Percentiles rank a stretch among this genome's conserved stretches.
phyloP scores from a whole-genome alignment of 2,329 filamentous ascomycete genomes.

The Cercospora canescens region DNA sequence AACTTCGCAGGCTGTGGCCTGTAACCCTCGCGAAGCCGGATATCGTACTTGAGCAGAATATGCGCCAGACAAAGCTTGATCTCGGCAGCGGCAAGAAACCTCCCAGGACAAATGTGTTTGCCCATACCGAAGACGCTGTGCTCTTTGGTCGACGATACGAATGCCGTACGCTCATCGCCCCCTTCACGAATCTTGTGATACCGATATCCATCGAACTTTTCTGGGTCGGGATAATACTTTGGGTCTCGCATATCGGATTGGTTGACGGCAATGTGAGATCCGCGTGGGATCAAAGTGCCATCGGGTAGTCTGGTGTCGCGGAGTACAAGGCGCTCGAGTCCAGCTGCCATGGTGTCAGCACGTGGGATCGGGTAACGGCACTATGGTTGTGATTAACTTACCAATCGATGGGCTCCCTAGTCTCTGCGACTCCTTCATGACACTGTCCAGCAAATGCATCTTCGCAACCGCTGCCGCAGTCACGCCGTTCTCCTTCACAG shows the following conservation, averaged over 20 bases:
- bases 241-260: conserved; percentile 14
- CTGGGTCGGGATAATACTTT: conserved; percentile 19
- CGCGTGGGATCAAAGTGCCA: conserved; percentile 27
- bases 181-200: conserved; percentile 22
- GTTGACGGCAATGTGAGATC: conserved; percentile 15
- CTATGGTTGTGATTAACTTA: conserved; percentile 6
- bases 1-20: not conserved
- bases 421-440: conserved; percentile 26
- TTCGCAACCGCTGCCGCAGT: conserved; percentile 29
- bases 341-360: conserved; percentile 4
- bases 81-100: conserved; percentile 38
- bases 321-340: conserved; percentile 27
- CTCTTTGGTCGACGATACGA: conserved; percentile 21
- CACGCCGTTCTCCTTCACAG: conserved; percentile 25
- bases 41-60: conserved; percentile 37
- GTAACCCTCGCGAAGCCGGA: not conserved
- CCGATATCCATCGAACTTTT: conserved; percentile 24
- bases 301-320: conserved; percentile 29
- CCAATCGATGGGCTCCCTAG: conserved; percentile 15
- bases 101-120: conserved; percentile 37
- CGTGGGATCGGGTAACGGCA: not conserved
- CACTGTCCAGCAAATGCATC: conserved; percentile 34
- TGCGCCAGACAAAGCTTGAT: conserved; percentile 36
- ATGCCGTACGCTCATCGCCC: conserved; percentile 14
- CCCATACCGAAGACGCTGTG: conserved; percentile 35